phyloP scores from a whole-genome alignment of 2,329 filamentous ascomycete species.

The Exophiala bonariae region DNA sequence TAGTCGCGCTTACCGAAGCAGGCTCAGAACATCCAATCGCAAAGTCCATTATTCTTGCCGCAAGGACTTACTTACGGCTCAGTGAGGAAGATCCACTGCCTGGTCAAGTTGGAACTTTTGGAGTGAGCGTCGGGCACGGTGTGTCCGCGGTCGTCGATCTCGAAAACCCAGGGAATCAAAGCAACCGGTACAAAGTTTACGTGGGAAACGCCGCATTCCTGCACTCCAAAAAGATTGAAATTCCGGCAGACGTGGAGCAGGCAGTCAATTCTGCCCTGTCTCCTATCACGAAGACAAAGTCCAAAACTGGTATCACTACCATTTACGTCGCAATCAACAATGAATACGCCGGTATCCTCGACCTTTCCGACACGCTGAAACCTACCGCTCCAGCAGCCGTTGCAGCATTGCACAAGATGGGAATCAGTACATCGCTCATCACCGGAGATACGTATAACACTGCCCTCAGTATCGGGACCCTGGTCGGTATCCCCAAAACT shows the following conservation, averaged over 20 bases:
- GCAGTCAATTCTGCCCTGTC: conserved; percentile 30
- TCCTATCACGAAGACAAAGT: conserved; percentile 27
- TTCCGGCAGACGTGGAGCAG: conserved; percentile 43
- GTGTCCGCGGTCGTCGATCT: conserved; percentile 69
- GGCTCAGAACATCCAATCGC: conserved; percentile 95
- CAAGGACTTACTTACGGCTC: conserved; percentile 73
- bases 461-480: conserved; percentile 76
- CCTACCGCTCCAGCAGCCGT: conserved; percentile 79
- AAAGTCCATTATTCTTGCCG: conserved; percentile 76
- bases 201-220: conserved; percentile 82
- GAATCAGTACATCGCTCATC: conserved; percentile 84
- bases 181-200: conserved; percentile 73
- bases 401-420: conserved; percentile 77
- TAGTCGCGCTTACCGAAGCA: conserved; percentile 92
- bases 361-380: conserved; percentile 88
- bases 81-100: conserved; percentile 72
- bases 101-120: conserved; percentile 82
- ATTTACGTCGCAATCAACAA: conserved; percentile 89
- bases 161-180: conserved; percentile 68
- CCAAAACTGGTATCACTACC: conserved; percentile 72
- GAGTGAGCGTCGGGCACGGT: conserved; percentile 78
- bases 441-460: conserved; percentile 89
- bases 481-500: conserved; percentile 74
- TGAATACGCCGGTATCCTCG: conserved; percentile 76
- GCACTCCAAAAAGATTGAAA: conserved; percentile 63